Evolutionary conservation across 176 grass and related monocot genomes (phyloP).

Genomic region (Oryza meridionalis): DNA sequence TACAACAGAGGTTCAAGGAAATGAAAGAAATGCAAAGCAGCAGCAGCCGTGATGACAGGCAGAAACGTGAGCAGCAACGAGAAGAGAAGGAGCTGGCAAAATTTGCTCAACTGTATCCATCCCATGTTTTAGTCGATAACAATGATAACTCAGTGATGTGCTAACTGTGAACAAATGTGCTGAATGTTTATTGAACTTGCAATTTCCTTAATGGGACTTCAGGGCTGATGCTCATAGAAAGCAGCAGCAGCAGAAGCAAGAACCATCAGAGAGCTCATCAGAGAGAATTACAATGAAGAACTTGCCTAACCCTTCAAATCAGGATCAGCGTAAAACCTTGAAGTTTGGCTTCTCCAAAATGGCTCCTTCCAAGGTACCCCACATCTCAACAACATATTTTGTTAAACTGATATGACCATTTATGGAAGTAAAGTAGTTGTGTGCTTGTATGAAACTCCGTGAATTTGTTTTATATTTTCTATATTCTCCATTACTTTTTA

Average conservation of each 20-base stretch:
- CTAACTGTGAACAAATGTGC: not conserved
- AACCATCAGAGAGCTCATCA: constrained; percentile 39
- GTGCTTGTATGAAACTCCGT: not conserved
- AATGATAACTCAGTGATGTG: not conserved
- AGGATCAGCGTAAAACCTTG: constrained; percentile 75
- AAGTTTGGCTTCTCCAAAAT: constrained; percentile 94
- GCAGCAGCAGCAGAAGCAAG: constrained; percentile 67
- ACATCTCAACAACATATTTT: constrained; percentile 9
- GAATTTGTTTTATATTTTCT: not conserved
- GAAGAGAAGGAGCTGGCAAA: constrained; percentile 97
- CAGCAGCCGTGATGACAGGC: constrained; percentile 79
- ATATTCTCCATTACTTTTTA: not conserved
- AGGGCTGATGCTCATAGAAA: constrained; percentile 90
- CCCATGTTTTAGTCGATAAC: not conserved
- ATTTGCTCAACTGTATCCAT: constrained; percentile 87
- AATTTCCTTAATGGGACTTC: constrained; percentile 45
- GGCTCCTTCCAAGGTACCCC: constrained; percentile 63
- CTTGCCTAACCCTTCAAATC: constrained; percentile 37
- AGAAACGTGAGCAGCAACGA: constrained; percentile 88
- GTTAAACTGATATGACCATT: not conserved
- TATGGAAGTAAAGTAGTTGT: not conserved
- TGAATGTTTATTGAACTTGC: constrained; percentile 26
- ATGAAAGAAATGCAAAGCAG: constrained; percentile 94
- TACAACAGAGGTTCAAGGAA: constrained; percentile 86
- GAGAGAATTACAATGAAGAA: constrained; percentile 38